phyloP scores from a whole-genome alignment of 768 basidiomycete genomes.

The Termitomyces sp. region DNA sequence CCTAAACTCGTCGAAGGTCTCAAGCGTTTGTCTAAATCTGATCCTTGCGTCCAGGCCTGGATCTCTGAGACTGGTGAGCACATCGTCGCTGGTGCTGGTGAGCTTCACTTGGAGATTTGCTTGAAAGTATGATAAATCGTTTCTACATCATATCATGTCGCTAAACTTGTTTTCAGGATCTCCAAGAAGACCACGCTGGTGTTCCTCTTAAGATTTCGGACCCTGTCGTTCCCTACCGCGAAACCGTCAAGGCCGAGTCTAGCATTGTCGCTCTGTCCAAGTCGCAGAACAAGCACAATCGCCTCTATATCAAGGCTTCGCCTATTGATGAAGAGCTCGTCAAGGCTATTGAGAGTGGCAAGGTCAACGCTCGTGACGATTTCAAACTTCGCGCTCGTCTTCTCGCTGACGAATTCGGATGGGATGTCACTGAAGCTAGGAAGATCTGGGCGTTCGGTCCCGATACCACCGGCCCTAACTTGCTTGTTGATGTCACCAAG shows the following conservation, averaged over 20 bases:
- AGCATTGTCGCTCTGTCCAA: slow-evolving; percentile 95
- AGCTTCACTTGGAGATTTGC: slow-evolving; percentile 98
- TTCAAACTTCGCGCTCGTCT: slow-evolving; percentile 93
- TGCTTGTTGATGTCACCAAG: slow-evolving; percentile 97
- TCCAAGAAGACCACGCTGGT: slow-evolving; percentile 98
- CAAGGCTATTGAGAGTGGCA: slow-evolving; percentile 85
- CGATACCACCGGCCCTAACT: slow-evolving; percentile 93
- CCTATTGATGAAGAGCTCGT: slow-evolving; percentile 94
- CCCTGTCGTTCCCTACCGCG: slow-evolving; percentile 95
- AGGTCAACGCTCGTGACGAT: slow-evolving; percentile 88
- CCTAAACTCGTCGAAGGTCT: slow-evolving; percentile 99
- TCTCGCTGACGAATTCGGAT: slow-evolving; percentile 93
- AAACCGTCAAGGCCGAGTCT: slow-evolving; percentile 95
- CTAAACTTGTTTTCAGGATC: slow-evolving; percentile 54
- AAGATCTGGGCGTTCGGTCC: slow-evolving; percentile 99
- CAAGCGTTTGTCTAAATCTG: slow-evolving; percentile 99
- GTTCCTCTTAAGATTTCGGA: slow-evolving; percentile 97
- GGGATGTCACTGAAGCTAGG: slow-evolving; percentile 98
- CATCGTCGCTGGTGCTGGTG: slow-evolving; percentile 98
- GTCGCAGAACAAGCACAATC: slow-evolving; percentile 99
- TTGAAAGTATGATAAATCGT: slow-evolving; percentile 64
- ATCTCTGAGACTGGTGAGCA: slow-evolving; percentile 92
- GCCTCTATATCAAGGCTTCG: slow-evolving; percentile 89
- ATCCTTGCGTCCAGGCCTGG: slow-evolving; percentile 97
- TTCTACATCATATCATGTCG: not conserved